Conservation (phyloP, 306 rosid genomes). For the Sicyos baderoa region DNA sequence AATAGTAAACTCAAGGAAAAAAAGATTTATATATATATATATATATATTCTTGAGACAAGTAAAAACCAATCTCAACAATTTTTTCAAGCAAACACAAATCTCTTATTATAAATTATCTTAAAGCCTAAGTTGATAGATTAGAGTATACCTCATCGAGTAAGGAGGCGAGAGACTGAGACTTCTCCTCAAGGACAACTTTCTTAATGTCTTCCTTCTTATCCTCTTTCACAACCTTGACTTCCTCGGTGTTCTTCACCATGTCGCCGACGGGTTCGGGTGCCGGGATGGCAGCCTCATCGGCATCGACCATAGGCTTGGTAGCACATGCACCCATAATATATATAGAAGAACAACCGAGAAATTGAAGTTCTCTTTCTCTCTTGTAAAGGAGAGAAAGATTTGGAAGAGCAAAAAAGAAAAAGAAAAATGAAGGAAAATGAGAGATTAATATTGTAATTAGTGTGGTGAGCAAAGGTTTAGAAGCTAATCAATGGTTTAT, state of each 20-base stretch:
- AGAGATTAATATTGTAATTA: not conserved
- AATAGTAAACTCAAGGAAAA: too few relatives aligned
- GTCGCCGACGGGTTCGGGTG: not conserved
- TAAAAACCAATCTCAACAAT: too few relatives aligned
- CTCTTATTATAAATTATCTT: not conserved
- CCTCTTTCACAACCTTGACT: not conserved
- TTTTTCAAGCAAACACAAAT: not conserved
- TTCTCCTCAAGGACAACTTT: not conserved
- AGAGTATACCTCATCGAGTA: conserved; percentile 1
- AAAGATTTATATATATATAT: too few relatives aligned
- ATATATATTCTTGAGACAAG: too few relatives aligned
- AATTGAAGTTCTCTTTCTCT: not conserved
- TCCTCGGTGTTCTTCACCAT: conserved; percentile 5
- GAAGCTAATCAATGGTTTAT: not conserved
- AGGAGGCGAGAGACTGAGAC: not conserved
- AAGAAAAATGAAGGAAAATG: not conserved
- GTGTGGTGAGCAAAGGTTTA: conserved; percentile 6
- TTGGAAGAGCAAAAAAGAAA: not conserved
- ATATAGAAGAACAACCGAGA: conserved; percentile 6
- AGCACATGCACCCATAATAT: conserved; percentile 6
- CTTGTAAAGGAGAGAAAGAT: not conserved
- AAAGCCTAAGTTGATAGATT: not conserved
- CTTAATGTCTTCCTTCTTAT: not conserved
- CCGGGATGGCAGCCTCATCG: not conserved
- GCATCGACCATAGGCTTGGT: conserved; percentile 7